Evolutionary conservation across 2,329 filamentous ascomycete species (phyloP), one percentile per base, ranked within the genome.

Genomic region (Penicillium sp.): DNA sequence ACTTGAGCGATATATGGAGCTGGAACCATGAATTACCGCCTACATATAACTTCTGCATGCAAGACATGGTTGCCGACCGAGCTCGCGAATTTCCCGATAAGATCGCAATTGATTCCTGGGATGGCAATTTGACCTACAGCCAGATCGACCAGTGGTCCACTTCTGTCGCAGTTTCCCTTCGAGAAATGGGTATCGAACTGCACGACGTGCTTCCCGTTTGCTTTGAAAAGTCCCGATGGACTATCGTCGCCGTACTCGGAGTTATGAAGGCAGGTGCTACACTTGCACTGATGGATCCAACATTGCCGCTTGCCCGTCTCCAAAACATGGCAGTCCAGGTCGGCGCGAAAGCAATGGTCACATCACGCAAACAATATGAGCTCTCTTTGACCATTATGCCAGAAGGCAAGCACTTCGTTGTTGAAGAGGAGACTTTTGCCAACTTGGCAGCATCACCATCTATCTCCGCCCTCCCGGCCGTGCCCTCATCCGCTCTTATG

Each of bases 11-110:
- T 21, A 72, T 81, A 41, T 81, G 80, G 79, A 63, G 64, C 3
- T 80, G 78, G 76, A 81, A 81, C 43, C 66, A 76, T 27, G 55
- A 69, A 2, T 56, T 81, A 2, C 78, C 78, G 18, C 74, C 76
- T 2, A 70, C 71, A 1, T 68, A 75, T 49, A 66, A 72, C 34
- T 74, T 71, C 38, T 80, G 78, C 61, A 79, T 79, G 70, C 77
- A 81, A 55, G 75, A 79, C 1, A 70, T 79, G 51, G 65, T 82
- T 14, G 64, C 73, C 4, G 60, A 67, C 24, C 61, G 58, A 47
- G 65, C 66, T 3, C 56, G 51, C 4, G 57, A 60, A 36, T 56
- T 56, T 11, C 61, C 64, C 11, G 57, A 63, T 7, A 70, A 69
- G 46, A 55, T 61, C 5, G 69, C 65, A 2, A 69, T 71, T 31